Base-by-base conservation (phyloP, 768 basidiomycete species). In the Leccinellum luteum region DNA sequence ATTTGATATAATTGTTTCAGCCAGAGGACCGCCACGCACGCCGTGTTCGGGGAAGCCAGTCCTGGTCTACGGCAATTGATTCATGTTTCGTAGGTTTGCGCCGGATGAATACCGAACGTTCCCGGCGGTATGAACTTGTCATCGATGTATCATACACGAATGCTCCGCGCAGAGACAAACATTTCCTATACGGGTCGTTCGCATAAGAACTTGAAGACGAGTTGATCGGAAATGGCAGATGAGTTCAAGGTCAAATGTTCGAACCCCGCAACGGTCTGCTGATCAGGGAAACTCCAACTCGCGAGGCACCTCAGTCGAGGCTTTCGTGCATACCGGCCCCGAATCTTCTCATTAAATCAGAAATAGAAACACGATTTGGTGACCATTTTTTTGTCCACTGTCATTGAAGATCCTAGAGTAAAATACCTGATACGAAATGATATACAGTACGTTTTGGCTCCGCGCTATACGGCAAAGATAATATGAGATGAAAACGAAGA, bases 401-500 rank as follows among this genome's bases (percentile, higher is more conserved):
- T 52, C 52, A 59, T 65, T 64, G 45, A 48, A 59, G 58, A 59
- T 59, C 17, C 28, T 65, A 61, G 59, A 51, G 32, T 69, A 68
- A 32, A 30, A 51, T 58, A 60, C 6, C 48, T 57, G 55, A 48
- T 61, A 60, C 31, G 57, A 60, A 27, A 52, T 38, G 44, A 31
- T 27, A 56, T 68, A 68, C 68, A 70, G 56, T 63, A 68, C 31
- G 55, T 60, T 63, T 60, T 52, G 55, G 44, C 28, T 69, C 63
- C 68, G 49, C 49, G 41, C 25, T 45, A 48, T 57, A 59, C 50
- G 57, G 52, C 38, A 56, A 60, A 63, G 48, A 47, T 27, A 41
- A 58, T 54, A 55, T 3, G 52, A 48, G 43, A 65, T 10, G 50
- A 57, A 49, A 49, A 15, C 41, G 53, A 59, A 54, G 55, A 54